Evolutionary conservation across 1,284 basidiomycete genomes (phyloP).

Genomic region (Moesziomyces globuligerus): DNA sequence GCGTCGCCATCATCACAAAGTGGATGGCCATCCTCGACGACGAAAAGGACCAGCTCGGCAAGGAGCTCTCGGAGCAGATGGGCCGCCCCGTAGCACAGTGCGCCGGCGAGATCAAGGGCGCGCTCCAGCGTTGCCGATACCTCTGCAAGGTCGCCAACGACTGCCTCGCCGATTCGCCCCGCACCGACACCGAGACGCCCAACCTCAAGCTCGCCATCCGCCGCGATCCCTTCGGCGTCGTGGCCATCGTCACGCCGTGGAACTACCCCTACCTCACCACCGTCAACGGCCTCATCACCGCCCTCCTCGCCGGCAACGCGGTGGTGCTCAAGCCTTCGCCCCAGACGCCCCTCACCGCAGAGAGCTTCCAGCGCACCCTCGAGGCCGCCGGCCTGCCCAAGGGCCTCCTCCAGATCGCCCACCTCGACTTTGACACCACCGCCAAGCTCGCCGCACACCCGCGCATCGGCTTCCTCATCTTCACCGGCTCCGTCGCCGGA

Average conservation of each 20-base stretch:
- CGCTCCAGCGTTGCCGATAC: slow-evolving; percentile 82
- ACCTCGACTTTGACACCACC: slow-evolving; percentile 77
- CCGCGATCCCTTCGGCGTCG: slow-evolving; percentile 84
- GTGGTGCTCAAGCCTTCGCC: slow-evolving; percentile 93
- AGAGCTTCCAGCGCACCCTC: slow-evolving; percentile 79
- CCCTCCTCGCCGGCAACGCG: slow-evolving; percentile 75
- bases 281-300: slow-evolving; percentile 81
- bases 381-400: slow-evolving; percentile 79
- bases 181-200: slow-evolving; percentile 80
- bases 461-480: slow-evolving; percentile 81
- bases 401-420: slow-evolving; percentile 81
- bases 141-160: slow-evolving; percentile 84
- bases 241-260: slow-evolving; percentile 88
- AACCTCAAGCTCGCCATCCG: slow-evolving; percentile 84
- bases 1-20: slow-evolving; percentile 77
- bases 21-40: slow-evolving; percentile 77
- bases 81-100: slow-evolving; percentile 83
- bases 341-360: slow-evolving; percentile 87
- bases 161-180: slow-evolving; percentile 79
- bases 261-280: slow-evolving; percentile 73
- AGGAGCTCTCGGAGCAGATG: slow-evolving; percentile 82
- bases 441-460: slow-evolving; percentile 76
- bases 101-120: slow-evolving; percentile 82
- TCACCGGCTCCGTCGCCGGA: slow-evolving; percentile 83
- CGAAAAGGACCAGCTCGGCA: slow-evolving; percentile 76